Evolutionary conservation across 2,329 filamentous ascomycete species (phyloP), one percentile per base, ranked within the genome.

Genomic region (Xylariaceae sp.): DNA sequence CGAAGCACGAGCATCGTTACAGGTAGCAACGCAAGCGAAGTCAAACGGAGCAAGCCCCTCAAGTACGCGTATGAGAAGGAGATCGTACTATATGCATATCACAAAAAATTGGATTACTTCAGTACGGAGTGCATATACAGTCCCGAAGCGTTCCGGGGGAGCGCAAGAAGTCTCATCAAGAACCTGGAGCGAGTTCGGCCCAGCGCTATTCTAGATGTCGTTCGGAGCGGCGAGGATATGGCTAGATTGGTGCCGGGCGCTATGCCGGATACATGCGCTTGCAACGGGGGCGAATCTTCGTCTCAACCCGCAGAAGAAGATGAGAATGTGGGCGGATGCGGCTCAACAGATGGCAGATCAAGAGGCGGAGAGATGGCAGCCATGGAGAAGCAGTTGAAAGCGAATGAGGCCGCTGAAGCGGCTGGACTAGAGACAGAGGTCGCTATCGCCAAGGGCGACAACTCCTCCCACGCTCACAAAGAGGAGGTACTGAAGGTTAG

Each of bases 21-120:
- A 2, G 87, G 81, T 39, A 86, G 84, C 64, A 76, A 84, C 30
- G 81, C 80, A n/a, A 91, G 88, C 55, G 90, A 95, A 56, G 92
- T 96, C 61, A 95, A 95, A 75, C 83, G 94, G 60, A 95, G 89
- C 73, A 99, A 99, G 73, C 94, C 94, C 13, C 79, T 99, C 43
- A 97, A 99, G 71, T 99, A 97, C 70, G 92, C 92, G 1, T 99
- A 97, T 68, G 94, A 99, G 70, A 99, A 99, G 74, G 94, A 99
- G 69, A 99, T 99, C 62, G 94, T 99, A 16, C 79, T 99, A 5
- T 99, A 99, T 68, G 94, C 94, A 5, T 89, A 97, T 68, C 91
- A 99, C 76, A 95, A 94, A 72, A 92, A 92, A 70, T 78, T 99
- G 59, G 92, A 97, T 69, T 99, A 99, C 73, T 99, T 99, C 73